Base-by-base conservation (phyloP, 2,329 filamentous ascomycete species). In the Calonectria pteridis region DNA sequence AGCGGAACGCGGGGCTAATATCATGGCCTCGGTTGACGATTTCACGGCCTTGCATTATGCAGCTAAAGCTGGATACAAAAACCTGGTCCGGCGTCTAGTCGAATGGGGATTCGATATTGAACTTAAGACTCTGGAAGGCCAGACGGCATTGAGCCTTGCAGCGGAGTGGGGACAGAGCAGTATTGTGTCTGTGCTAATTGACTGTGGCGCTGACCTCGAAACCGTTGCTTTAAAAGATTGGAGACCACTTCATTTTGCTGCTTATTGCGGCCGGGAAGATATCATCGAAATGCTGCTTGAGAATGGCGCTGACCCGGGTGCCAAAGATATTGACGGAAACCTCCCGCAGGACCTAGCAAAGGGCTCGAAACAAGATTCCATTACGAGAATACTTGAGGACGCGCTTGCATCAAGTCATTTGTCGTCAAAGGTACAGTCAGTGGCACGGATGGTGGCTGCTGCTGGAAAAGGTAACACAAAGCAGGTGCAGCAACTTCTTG, bases 151-250 rank as follows among this genome's bases (percentile, higher is more conserved):
- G 23, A 43, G 51, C n/a, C n/a, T 28, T 10, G 69, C 69, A 35
- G 69, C 37, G 5, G 23, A 29, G 23, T n/a, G 28, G 20, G 69
- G 69, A 20, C 28, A 67, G 18, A 13, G 5, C 6, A 16, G 18
- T 11, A 37, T 59, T 14, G 50, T 67, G 7, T 40, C 33, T 29
- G 10, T 55, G 20, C 37, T 71, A 29, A 14, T 67, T 3, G 35
- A 67, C 18, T 63, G 53, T 9, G 69, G 69, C 26, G 69, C 69
- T 4, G 43, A 67, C 18, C 31, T 71, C 4, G 37, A 71, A 18
- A 51, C 59, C 6, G 6, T 16, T 35, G 50, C 29, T 23, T 4
- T 10, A 3, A 23, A 62, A 18, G 40, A 49, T 23, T 64, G 59
- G 59, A 49, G 37, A 23, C 59, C 59, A 11, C 28, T 64, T 5